phyloP scores from a whole-genome alignment of 2,329 filamentous ascomycete genomes.

The Verticillium nubilum region DNA sequence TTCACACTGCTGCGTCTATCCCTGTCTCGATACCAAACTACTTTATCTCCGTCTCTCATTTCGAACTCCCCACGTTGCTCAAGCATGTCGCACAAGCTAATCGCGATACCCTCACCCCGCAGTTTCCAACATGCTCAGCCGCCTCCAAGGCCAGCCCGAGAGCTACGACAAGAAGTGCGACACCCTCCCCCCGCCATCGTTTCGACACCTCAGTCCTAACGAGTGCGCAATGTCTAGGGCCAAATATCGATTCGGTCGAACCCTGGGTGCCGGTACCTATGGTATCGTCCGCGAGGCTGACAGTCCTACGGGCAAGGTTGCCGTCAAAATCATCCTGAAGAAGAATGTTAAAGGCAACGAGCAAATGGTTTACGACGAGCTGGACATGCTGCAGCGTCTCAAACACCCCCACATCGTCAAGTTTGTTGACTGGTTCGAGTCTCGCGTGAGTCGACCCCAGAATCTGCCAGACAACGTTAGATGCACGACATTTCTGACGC shows the following conservation, averaged over 20 bases:
- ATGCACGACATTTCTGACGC: neutral
- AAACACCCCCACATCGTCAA: slow-evolving; percentile 94
- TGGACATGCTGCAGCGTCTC: slow-evolving; percentile 86
- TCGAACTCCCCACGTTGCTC: neutral
- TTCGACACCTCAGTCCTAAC: slow-evolving; percentile 9
- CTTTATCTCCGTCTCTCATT: neutral
- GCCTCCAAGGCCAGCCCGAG: slow-evolving; percentile 92
- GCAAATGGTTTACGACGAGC: slow-evolving; percentile 96
- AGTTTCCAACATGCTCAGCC: slow-evolving; percentile 91
- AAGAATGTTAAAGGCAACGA: slow-evolving; percentile 99
- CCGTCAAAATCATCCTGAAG: slow-evolving; percentile 98
- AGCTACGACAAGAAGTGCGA: slow-evolving; percentile 97
- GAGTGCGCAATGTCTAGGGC: slow-evolving; percentile 44
- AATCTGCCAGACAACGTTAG: neutral
- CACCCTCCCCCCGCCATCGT: slow-evolving; percentile 10
- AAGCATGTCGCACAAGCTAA: neutral
- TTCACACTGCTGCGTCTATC: neutral
- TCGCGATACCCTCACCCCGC: slow-evolving; percentile 1
- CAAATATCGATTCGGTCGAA: slow-evolving; percentile 88
- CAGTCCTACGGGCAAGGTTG: slow-evolving; percentile 75
- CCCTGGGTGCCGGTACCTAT: slow-evolving; percentile 94
- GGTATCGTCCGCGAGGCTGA: slow-evolving; percentile 97
- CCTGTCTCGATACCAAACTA: no score
- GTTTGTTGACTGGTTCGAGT: slow-evolving; percentile 99
- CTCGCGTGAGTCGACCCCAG: slow-evolving; percentile 57